Base-by-base conservation (phyloP, 768 basidiomycete genomes). In the Leucogyrophana mollusca region DNA sequence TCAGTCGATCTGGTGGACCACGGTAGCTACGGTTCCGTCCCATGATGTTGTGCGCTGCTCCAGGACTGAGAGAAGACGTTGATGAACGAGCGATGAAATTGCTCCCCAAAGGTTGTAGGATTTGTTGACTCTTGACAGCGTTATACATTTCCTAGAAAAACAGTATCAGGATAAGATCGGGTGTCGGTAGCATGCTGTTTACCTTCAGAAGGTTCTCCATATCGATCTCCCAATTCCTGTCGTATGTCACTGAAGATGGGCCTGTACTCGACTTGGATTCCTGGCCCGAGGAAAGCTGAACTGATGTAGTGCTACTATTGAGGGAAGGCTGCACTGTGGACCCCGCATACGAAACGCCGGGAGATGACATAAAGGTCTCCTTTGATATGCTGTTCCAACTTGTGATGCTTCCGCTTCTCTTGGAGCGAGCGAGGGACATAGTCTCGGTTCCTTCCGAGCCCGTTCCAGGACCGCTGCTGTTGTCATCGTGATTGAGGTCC, bases 141-240 rank as follows among this genome's bases (percentile, higher is more conserved):
- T 75, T 80, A 72, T 94, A 99, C 78, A 99, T 95, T 59, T 99
- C 96, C 90, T 94, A 53, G 1, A 13, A 16, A 34, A 21, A 25
- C 13, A 4, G 18, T 40, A 8, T 42, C 13, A 30, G 5, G 43
- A 39, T 53, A 48, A 46, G 34, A 45, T 39, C 16, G 13, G 20
- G 18, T 17, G 18, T 46, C 27, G 18, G 37, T 34, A 42, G 33
- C 41, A 27, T 11, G 6, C 24, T 47, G 38, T 69, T 33, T 36
- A 90, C 92, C 78, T 92, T 94, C 52, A 99, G 79, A 52, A 90
- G 59, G 47, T 55, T 76, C 66, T 97, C 94, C 78, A 97, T 84
- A 46, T 95, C 94, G 10, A 59, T 64, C 60, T 95, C 92, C 91
- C 92, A 94, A 39, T 68, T 76, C 21, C 85, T 82, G 39, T 80